Evolutionary conservation across 257 asterid genomes (phyloP).

Genomic region (Lycium barbarum): DNA sequence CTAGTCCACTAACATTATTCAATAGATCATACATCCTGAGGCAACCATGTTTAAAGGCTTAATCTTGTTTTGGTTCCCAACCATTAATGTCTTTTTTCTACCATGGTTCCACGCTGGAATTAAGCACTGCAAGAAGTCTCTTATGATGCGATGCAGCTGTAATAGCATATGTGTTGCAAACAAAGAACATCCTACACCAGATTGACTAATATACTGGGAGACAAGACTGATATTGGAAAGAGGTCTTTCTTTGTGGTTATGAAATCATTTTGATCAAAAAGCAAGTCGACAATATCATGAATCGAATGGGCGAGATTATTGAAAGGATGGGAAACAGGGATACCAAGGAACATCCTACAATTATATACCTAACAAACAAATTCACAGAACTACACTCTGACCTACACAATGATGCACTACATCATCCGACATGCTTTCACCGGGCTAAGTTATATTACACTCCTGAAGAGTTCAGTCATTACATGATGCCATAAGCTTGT

Average conservation of each 20-base stretch:
- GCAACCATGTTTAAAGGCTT: not conserved
- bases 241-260: not conserved
- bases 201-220: not conserved
- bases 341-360: not conserved
- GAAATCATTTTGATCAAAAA: conserved; percentile 8
- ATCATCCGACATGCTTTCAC: conserved; percentile 17
- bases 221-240: not conserved
- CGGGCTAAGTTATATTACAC: conserved; percentile 6
- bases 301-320: not conserved
- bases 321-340: conserved; percentile 3
- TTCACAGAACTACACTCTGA: not conserved
- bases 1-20: not conserved
- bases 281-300: not conserved
- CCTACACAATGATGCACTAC: conserved; percentile 6
- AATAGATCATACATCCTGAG: not conserved
- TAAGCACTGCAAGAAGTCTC: not conserved
- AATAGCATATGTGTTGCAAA: not conserved
- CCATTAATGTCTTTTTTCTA: not conserved
- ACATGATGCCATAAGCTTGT: conserved; percentile 2
- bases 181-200: not conserved
- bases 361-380: conserved; percentile 10
- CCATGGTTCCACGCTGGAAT: not conserved
- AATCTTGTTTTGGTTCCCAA: not conserved
- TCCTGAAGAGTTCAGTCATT: not conserved
- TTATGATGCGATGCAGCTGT: not conserved